Percentiles rank a stretch among this genome's conserved stretches.
Conservation (phyloP, 257 asterid species). For the Solanum paucissectum region DNA sequence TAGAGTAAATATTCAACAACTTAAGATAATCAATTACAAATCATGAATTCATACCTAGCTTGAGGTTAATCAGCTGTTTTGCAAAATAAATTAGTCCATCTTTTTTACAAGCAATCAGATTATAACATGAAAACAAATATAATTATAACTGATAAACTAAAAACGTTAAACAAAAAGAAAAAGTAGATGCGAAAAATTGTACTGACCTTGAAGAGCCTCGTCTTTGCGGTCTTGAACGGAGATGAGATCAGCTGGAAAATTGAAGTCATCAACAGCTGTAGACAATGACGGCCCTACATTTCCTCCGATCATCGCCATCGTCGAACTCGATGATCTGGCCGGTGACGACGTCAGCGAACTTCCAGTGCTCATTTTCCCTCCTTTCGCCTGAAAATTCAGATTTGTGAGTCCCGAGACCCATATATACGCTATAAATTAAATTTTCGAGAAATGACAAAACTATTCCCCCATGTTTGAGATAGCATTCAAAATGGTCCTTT, state of each 20-base stretch:
- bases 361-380: slow-evolving; percentile 27
- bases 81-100: neutral
- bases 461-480: neutral
- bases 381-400: neutral
- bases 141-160: neutral
- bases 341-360: slow-evolving; percentile 34
- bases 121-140: neutral
- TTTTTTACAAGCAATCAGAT: neutral
- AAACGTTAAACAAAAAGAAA: neutral
- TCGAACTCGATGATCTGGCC: slow-evolving; percentile 28
- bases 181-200: neutral
- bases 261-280: slow-evolving; percentile 32
- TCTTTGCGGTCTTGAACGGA: slow-evolving; percentile 66
- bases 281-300: slow-evolving; percentile 1
- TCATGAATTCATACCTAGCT: neutral
- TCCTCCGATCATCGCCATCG: slow-evolving; percentile 22
- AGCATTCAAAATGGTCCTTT: neutral
- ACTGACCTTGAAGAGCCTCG: slow-evolving; percentile 47
- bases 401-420: neutral
- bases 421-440: neutral
- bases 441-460: neutral
- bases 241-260: slow-evolving; percentile 36
- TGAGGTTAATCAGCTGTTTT: neutral
- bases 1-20: neutral
- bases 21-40: neutral